Evolutionary conservation across 805 yeast species (phyloP).

Genomic region (Ogataea saltuana): DNA sequence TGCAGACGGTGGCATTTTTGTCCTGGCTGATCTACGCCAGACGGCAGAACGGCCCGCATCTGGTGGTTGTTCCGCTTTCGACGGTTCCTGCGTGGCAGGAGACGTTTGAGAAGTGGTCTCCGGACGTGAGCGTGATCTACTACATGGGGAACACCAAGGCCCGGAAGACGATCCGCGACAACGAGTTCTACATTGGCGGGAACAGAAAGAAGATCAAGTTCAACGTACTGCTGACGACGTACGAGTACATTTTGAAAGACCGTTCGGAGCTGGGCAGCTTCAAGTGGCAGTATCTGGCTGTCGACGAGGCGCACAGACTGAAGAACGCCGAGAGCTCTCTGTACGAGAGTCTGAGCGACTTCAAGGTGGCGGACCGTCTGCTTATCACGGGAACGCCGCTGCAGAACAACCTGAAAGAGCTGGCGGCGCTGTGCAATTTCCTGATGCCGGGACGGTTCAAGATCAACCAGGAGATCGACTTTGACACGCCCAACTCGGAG

Average conservation of each 20-base stretch:
- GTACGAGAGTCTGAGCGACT: slow-evolving; percentile 81
- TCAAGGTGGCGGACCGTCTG: slow-evolving; percentile 80
- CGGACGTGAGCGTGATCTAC: slow-evolving; percentile 89
- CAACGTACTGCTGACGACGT: slow-evolving; percentile 90
- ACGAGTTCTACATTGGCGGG: slow-evolving; percentile 71
- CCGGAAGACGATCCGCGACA: slow-evolving; percentile 76
- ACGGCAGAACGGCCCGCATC: slow-evolving; percentile 95
- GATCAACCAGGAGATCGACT: slow-evolving; percentile 94
- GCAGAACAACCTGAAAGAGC: slow-evolving; percentile 92
- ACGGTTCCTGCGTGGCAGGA: slow-evolving; percentile 99
- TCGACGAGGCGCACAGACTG: slow-evolving; percentile 96
- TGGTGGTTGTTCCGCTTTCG: slow-evolving; percentile 93
- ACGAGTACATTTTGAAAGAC: slow-evolving; percentile 94
- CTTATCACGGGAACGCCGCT: slow-evolving; percentile 97
- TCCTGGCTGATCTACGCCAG: slow-evolving; percentile 95
- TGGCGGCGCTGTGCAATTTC: slow-evolving; percentile 92
- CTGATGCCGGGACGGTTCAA: slow-evolving; percentile 92
- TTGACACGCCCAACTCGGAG: slow-evolving; percentile 81
- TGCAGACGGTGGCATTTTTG: slow-evolving; percentile 91
- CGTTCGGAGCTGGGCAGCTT: slow-evolving; percentile 74
- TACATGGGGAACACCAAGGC: slow-evolving; percentile 91
- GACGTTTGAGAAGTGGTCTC: slow-evolving; percentile 96
- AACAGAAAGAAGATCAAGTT: slow-evolving; percentile 75
- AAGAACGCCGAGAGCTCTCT: slow-evolving; percentile 92
- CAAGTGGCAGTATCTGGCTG: slow-evolving; percentile 96